Conservation (phyloP, 306 rosid species). For the Prunus mongolica region DNA sequence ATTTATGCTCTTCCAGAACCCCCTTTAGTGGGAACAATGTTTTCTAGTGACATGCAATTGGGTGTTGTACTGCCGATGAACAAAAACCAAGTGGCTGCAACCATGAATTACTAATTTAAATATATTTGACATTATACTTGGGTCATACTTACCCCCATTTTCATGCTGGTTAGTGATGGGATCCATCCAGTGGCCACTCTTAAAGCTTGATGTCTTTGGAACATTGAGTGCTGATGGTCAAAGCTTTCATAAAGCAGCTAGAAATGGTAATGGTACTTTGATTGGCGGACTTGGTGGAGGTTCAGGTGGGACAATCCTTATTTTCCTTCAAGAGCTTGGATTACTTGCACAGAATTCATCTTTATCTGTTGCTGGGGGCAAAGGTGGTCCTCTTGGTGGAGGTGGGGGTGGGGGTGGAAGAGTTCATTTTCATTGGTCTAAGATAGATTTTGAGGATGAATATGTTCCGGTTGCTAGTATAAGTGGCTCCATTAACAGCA, state of each 20-base stretch:
- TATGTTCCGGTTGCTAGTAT: constrained; percentile 85
- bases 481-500: constrained; percentile 63
- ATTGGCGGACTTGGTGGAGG: constrained; percentile 95
- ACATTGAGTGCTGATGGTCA: constrained; percentile 85
- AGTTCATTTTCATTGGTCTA: constrained; percentile 97
- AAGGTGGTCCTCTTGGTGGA: constrained; percentile 85
- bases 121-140: constrained; percentile 1
- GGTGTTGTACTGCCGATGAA: background rate
- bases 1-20: background rate
- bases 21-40: background rate
- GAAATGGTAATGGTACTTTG: constrained; percentile 54
- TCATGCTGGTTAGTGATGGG: constrained; percentile 70
- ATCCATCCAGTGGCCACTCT: constrained; percentile 92
- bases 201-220: constrained; percentile 72
- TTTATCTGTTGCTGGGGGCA: constrained; percentile 79
- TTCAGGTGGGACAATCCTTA: constrained; percentile 95
- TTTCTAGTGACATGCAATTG: background rate
- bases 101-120: background rate
- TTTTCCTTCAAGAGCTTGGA: constrained; percentile 90
- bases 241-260: constrained; percentile 57
- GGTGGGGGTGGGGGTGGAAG: constrained; percentile 99
- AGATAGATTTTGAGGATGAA: constrained; percentile 66
- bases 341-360: constrained; percentile 62
- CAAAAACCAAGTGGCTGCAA: background rate
- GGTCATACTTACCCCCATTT: constrained; percentile 18